These are phyloP conservation scores for Periglandula ipomoeae DNA, from an alignment of 2,329 filamentous ascomycete species.

Conservation along the genomic window DNA sequence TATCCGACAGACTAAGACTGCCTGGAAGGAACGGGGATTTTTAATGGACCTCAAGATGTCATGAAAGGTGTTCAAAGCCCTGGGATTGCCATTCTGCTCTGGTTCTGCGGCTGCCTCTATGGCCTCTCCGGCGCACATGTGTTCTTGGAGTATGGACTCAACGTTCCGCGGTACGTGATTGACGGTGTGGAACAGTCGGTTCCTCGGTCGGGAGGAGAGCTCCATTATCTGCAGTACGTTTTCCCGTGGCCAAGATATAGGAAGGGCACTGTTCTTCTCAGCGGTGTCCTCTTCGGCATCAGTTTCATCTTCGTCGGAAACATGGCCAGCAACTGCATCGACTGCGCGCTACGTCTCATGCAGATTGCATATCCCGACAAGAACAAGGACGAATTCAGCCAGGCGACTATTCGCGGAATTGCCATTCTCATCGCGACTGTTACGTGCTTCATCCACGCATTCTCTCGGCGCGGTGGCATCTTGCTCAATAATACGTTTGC, in stretches of 20 bases:
- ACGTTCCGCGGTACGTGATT: conserved; percentile 32
- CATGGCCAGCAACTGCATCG: conserved; percentile 38
- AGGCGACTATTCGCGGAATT: conserved; percentile 32
- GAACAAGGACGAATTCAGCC: conserved; percentile 12
- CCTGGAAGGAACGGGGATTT: conserved; percentile 26
- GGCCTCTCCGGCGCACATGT: conserved; percentile 26
- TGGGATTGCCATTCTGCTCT: conserved; percentile 28
- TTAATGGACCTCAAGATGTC: conserved; percentile 24
- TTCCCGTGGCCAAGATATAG: conserved; percentile 27
- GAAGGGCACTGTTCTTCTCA: conserved; percentile 26
- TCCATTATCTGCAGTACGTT: conserved; percentile 40
- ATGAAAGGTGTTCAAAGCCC: conserved; percentile 24
- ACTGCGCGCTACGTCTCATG: conserved; percentile 32
- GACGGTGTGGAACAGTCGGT: conserved; percentile 29
- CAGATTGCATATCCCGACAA: conserved; percentile 20
- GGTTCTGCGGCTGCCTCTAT: conserved; percentile 30
- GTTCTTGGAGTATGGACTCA: conserved; percentile 37
- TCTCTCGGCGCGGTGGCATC: conserved; percentile 40
- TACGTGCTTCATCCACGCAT: conserved; percentile 38
- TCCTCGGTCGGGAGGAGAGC: conserved; percentile 36
- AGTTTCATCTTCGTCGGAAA: conserved; percentile 38
- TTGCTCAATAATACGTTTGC: conserved; percentile 42
- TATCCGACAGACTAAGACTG: not conserved
- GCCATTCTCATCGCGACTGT: conserved; percentile 34
- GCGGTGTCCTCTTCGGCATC: conserved; percentile 35